Evolutionary conservation across 495 filamentous ascomycete genomes (phyloP).

Genomic region (Penicillium dipodomyicola): DNA sequence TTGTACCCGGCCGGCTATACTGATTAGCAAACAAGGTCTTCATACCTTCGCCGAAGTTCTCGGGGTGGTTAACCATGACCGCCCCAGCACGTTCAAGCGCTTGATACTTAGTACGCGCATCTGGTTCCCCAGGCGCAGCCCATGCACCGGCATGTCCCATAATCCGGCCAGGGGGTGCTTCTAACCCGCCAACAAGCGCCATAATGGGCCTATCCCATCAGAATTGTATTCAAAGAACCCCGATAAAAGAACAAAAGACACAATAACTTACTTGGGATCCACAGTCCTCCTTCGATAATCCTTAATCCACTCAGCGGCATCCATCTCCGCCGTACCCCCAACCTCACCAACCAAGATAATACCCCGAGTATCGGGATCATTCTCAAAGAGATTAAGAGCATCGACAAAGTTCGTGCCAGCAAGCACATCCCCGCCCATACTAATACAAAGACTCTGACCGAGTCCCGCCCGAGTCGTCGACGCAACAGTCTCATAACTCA

Average conservation of each 20-base stretch:
- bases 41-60: slow-evolving; percentile 74
- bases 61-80: slow-evolving; percentile 76
- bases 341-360: slow-evolving; percentile 86
- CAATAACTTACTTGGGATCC: slow-evolving; percentile 65
- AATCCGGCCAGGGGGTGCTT: slow-evolving; percentile 63
- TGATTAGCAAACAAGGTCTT: slow-evolving; percentile 50
- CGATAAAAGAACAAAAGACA: background rate
- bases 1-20: slow-evolving; percentile 22
- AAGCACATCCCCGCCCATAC: slow-evolving; percentile 82
- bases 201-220: slow-evolving; percentile 65
- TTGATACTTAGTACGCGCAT: slow-evolving; percentile 62
- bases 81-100: slow-evolving; percentile 68
- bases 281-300: slow-evolving; percentile 58
- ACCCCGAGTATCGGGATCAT: slow-evolving; percentile 74
- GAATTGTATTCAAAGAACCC: background rate
- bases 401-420: slow-evolving; percentile 82
- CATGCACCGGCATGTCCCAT: slow-evolving; percentile 93
- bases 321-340: slow-evolving; percentile 76
- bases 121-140: slow-evolving; percentile 63
- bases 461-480: slow-evolving; percentile 78
- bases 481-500: slow-evolving; percentile 86
- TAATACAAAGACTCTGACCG: slow-evolving; percentile 82
- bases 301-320: slow-evolving; percentile 76
- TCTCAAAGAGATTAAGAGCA: slow-evolving; percentile 67
- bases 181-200: slow-evolving; percentile 69